Percentiles rank a stretch among this genome's conserved stretches.
These are phyloP conservation scores for Aspergillus ochraceus DNA, from an alignment of 2,329 filamentous ascomycete species.

Conservation along the genomic window DNA sequence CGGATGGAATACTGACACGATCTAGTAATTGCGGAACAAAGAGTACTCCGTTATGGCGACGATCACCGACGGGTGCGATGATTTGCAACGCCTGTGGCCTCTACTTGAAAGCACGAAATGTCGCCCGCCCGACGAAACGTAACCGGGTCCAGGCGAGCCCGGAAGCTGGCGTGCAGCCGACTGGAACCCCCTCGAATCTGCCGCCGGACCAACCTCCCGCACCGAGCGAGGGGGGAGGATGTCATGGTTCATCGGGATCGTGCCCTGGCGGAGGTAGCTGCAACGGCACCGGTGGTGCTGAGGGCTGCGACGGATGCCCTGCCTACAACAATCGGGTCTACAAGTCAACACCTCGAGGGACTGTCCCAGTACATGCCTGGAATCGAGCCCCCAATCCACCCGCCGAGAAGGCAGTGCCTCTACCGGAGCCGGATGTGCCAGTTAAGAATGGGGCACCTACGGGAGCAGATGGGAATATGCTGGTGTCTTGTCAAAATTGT, in stretches of 20 bases:
- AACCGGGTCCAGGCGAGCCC: slow-evolving; percentile 63
- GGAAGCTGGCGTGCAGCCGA: slow-evolving; percentile 12
- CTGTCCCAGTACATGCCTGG: slow-evolving; percentile 31
- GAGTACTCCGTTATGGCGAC: slow-evolving; percentile 88
- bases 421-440: slow-evolving; percentile 25
- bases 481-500: slow-evolving; percentile 96
- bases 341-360: slow-evolving; percentile 67
- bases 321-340: slow-evolving; percentile 96
- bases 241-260: slow-evolving; percentile 66
- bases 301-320: slow-evolving; percentile 92
- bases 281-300: slow-evolving; percentile 92
- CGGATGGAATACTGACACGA: slow-evolving; percentile 9
- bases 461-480: slow-evolving; percentile 47
- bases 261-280: slow-evolving; percentile 94
- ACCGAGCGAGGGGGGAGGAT: slow-evolving; percentile 27
- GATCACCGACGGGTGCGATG: slow-evolving; percentile 87
- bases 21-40: slow-evolving; percentile 91
- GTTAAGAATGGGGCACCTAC: slow-evolving; percentile 20
- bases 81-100: slow-evolving; percentile 98
- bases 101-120: slow-evolving; percentile 91
- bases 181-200: slow-evolving; percentile 3
- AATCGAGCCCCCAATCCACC: slow-evolving; percentile 33
- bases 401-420: slow-evolving; percentile 15
- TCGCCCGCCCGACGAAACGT: slow-evolving; percentile 83
- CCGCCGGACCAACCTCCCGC: slow-evolving; percentile 34